Evolutionary conservation across 2,329 filamentous ascomycete genomes (phyloP).

Genomic region (Xylariaceae sp.): DNA sequence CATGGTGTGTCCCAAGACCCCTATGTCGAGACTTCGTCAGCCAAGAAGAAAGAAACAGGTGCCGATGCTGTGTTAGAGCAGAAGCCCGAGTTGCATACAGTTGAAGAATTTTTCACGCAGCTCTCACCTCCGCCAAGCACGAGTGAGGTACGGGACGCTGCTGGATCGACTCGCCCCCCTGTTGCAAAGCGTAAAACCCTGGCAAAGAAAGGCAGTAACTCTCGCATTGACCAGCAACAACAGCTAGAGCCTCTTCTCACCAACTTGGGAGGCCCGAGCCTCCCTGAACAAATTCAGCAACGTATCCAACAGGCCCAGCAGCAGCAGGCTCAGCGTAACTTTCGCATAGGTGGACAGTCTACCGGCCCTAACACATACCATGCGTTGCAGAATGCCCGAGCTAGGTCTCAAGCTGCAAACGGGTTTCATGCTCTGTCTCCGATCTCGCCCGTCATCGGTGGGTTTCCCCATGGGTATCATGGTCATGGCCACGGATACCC

Average conservation of each 20-base stretch:
- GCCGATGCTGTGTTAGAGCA: conserved; percentile 88
- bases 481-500: conserved; percentile 29
- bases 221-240: conserved; percentile 33
- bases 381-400: conserved; percentile 38
- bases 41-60: conserved; percentile 68
- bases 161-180: conserved; percentile 22
- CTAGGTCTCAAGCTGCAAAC: conserved; percentile 33
- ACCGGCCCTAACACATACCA: conserved; percentile 39
- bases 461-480: conserved; percentile 23
- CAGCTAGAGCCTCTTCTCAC: conserved; percentile 37
- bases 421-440: conserved; percentile 49
- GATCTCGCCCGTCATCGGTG: conserved; percentile 42
- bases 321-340: conserved; percentile 41
- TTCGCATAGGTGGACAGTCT: conserved; percentile 39
- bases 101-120: conserved; percentile 89
- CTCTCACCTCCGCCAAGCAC: conserved; percentile 61
- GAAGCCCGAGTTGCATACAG: conserved; percentile 84
- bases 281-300: conserved; percentile 34
- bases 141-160: conserved; percentile 39
- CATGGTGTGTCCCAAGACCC: conserved; percentile 83
- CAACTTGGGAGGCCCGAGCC: conserved; percentile 27
- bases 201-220: conserved; percentile 35
- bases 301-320: conserved; percentile 34
- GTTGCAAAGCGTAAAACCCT: conserved; percentile 37
- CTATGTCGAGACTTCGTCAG: conserved; percentile 69